Percentiles rank a stretch among this genome's conserved stretches.
phyloP scores from a whole-genome alignment of 768 basidiomycete genomes.

The Lactarius sp. region DNA sequence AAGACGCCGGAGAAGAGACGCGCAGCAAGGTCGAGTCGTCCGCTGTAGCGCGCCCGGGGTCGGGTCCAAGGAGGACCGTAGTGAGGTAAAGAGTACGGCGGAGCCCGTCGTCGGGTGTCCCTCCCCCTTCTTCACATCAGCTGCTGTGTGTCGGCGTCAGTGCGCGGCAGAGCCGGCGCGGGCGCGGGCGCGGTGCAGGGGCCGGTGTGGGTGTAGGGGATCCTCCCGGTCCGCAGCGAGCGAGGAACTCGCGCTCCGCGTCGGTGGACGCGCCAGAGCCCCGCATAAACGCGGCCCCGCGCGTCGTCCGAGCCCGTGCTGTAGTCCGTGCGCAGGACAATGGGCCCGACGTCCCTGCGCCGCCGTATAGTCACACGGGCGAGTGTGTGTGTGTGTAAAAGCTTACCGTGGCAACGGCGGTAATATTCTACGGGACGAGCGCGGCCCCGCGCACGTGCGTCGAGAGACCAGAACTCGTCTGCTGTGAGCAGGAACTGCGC shows the following conservation, averaged over 20 bases:
- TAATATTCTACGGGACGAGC: neutral
- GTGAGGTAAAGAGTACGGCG: constrained; percentile 49
- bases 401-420: neutral
- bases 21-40: constrained; percentile 35
- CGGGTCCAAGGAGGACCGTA: constrained; percentile 35
- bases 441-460: constrained; percentile 13
- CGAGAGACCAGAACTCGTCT: constrained; percentile 20
- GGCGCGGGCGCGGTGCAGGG: constrained; percentile 18
- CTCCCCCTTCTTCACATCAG: constrained; percentile 16
- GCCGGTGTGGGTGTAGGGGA: constrained; percentile 15
- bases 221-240: constrained; percentile 16
- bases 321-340: constrained; percentile 72
- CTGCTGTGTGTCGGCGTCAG: neutral
- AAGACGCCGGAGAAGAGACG: constrained; percentile 70
- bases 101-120: neutral
- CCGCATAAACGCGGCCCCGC: constrained; percentile 48
- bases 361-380: constrained; percentile 27
- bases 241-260: constrained; percentile 53
- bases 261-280: constrained; percentile 21
- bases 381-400: neutral
- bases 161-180: too few relatives aligned
- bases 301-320: constrained; percentile 49
- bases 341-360: constrained; percentile 46
- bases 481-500: neutral
- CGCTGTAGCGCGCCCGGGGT: constrained; percentile 5